Evolutionary conservation across 2,329 filamentous ascomycete species (phyloP).

Genomic region (Pseudogymnoascus sp.): DNA sequence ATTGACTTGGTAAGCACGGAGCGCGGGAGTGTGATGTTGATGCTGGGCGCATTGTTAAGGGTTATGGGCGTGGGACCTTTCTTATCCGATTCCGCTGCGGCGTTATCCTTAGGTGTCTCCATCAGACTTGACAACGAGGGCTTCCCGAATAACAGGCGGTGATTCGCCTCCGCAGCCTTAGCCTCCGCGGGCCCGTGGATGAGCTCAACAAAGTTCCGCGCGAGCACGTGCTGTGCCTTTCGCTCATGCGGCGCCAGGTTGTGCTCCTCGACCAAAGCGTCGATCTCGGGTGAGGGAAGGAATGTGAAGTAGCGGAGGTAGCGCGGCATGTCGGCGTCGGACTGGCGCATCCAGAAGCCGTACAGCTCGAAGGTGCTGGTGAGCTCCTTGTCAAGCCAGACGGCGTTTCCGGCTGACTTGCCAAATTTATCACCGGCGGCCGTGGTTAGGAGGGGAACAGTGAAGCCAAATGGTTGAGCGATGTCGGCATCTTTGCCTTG

Average conservation of each 20-base stretch:
- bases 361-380: conserved; percentile 82
- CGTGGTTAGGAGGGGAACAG: conserved; percentile 81
- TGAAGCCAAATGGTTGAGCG: conserved; percentile 65
- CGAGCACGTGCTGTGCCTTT: conserved; percentile 73
- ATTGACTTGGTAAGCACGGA: conserved; percentile 49
- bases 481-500: conserved; percentile 33
- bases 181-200: conserved; percentile 65
- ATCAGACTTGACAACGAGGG: conserved; percentile 5
- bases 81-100: background rate
- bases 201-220: conserved; percentile 71
- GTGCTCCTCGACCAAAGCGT: conserved; percentile 59
- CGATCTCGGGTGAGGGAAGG: conserved; percentile 61
- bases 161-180: conserved; percentile 47
- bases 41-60: conserved; percentile 39
- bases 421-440: conserved; percentile 83
- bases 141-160: conserved; percentile 41
- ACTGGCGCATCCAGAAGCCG: conserved; percentile 74
- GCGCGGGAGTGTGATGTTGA: conserved; percentile 50
- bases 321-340: conserved; percentile 72
- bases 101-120: conserved; percentile 8
- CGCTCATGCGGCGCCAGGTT: conserved; percentile 58
- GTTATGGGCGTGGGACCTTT: conserved; percentile 16
- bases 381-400: conserved; percentile 82
- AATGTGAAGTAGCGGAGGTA: conserved; percentile 90
- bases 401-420: conserved; percentile 85